Evolutionary conservation across 139 green algal species (phyloP).

Genomic region (Closterium sp.): DNA sequence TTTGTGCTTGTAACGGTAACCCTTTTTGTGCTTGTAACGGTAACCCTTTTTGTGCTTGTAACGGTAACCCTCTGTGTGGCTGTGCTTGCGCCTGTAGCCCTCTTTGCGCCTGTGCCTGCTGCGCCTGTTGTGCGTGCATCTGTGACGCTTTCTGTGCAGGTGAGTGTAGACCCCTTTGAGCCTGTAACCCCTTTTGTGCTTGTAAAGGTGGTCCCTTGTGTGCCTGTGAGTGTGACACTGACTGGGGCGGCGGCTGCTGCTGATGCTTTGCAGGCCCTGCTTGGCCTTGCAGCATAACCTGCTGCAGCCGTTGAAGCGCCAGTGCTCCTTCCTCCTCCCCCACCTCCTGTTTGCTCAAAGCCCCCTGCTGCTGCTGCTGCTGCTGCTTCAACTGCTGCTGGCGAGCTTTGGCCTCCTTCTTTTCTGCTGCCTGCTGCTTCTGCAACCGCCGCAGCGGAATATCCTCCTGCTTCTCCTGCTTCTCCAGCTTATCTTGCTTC

Average conservation of each 20-base stretch:
- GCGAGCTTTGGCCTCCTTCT: neutral
- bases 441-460: neutral
- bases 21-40: no score
- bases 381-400: neutral
- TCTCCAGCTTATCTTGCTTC: neutral
- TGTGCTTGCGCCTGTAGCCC: no score
- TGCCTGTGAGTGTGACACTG: neutral
- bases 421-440: neutral
- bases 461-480: neutral
- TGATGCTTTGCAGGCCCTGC: neutral
- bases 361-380: neutral
- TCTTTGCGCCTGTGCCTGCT: no score
- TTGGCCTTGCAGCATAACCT: neutral
- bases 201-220: neutral
- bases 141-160: no score
- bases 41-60: no score
- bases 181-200: neutral
- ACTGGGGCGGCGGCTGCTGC: neutral
- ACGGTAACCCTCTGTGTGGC: no score
- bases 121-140: no score
- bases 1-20: neutral
- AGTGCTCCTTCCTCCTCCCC: neutral
- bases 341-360: neutral
- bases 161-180: no score
- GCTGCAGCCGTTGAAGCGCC: neutral